These are phyloP conservation scores for Tuber umbilicatum DNA, from an alignment of 495 filamentous ascomycete genomes.

Conservation along the genomic window DNA sequence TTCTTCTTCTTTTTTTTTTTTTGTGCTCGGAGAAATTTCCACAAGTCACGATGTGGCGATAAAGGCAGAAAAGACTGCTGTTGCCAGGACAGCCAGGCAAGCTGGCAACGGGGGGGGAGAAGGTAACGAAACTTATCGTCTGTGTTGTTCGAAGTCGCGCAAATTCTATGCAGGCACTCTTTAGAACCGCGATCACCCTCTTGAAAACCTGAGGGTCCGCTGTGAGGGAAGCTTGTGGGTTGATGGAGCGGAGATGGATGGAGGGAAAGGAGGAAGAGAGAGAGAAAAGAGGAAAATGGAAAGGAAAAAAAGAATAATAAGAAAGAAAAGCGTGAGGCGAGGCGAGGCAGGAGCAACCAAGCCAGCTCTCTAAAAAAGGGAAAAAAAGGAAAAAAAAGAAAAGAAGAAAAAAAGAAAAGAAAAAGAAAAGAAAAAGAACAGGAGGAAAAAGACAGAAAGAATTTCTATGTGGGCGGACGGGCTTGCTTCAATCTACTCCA, in stretches of 20 bases:
- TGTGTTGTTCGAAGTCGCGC: slow-evolving; percentile 29
- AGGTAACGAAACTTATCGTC: slow-evolving; percentile 41
- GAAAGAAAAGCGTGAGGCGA: slow-evolving; percentile 17
- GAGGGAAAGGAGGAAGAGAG: slow-evolving; percentile 30
- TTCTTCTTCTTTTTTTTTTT: too few relatives aligned
- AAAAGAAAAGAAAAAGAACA: slow-evolving; percentile 6
- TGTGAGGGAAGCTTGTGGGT: slow-evolving; percentile 32
- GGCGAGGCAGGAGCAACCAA: slow-evolving; percentile 15
- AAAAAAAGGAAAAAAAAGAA: neutral
- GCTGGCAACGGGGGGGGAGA: slow-evolving; percentile 42
- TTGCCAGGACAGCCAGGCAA: slow-evolving; percentile 43
- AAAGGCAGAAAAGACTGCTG: slow-evolving; percentile 38
- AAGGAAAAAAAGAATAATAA: slow-evolving; percentile 27
- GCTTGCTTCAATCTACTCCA: neutral
- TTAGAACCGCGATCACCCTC: slow-evolving; percentile 43
- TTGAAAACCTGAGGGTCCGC: slow-evolving; percentile 41
- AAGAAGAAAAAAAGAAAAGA: slow-evolving; percentile 7
- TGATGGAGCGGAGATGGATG: slow-evolving; percentile 33
- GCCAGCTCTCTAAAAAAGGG: slow-evolving; percentile 1
- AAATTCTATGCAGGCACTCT: slow-evolving; percentile 32
- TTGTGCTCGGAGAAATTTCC: slow-evolving; percentile 13
- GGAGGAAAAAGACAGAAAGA: neutral
- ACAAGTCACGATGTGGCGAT: slow-evolving; percentile 20
- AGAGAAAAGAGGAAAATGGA: slow-evolving; percentile 28
- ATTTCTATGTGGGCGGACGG: slow-evolving; percentile 7